Percentiles rank a stretch among this genome's conserved stretches.
phyloP scores from a whole-genome alignment of 129 eudicot genomes.

The Apium graveolens region DNA sequence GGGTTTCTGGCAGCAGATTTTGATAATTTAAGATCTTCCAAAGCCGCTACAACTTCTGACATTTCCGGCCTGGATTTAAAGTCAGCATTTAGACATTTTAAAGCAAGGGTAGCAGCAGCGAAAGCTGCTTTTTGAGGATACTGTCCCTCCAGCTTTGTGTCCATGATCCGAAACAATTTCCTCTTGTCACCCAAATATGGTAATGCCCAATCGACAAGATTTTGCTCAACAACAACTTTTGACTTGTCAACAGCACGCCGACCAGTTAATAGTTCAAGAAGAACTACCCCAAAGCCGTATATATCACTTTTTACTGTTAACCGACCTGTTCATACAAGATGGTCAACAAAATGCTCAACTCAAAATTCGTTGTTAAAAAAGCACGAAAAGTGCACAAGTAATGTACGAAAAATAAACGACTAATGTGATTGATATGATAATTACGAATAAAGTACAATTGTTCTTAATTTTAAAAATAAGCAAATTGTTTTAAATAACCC shows the following conservation, averaged over 20 bases:
- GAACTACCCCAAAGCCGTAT: constrained; percentile 88
- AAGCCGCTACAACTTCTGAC: constrained; percentile 53
- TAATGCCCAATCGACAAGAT: constrained; percentile 87
- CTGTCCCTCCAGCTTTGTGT: constrained; percentile 76
- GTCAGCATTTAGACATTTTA: constrained; percentile 51
- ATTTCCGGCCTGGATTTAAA: constrained; percentile 71
- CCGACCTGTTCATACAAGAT: constrained; percentile 44
- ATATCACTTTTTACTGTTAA: constrained; percentile 81
- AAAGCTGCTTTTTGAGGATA: constrained; percentile 77
- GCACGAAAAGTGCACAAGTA: too few relatives aligned
- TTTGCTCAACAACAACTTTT: constrained; percentile 59
- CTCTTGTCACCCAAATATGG: constrained; percentile 80
- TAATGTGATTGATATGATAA: too few relatives aligned
- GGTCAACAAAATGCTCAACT: background rate
- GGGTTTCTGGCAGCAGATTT: constrained; percentile 32
- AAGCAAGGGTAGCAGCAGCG: constrained; percentile 58
- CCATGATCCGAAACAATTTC: constrained; percentile 80
- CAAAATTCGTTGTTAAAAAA: background rate
- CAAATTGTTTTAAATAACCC: too few relatives aligned
- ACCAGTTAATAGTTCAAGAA: constrained; percentile 77
- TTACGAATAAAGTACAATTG: too few relatives aligned
- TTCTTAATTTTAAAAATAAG: too few relatives aligned
- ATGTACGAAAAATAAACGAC: too few relatives aligned
- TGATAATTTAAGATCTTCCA: constrained; percentile 57
- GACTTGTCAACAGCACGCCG: constrained; percentile 78